Evolutionary conservation across 768 basidiomycete species (phyloP), one percentile per base, ranked within the genome.

Genomic region (Leucosporidium scottii): DNA sequence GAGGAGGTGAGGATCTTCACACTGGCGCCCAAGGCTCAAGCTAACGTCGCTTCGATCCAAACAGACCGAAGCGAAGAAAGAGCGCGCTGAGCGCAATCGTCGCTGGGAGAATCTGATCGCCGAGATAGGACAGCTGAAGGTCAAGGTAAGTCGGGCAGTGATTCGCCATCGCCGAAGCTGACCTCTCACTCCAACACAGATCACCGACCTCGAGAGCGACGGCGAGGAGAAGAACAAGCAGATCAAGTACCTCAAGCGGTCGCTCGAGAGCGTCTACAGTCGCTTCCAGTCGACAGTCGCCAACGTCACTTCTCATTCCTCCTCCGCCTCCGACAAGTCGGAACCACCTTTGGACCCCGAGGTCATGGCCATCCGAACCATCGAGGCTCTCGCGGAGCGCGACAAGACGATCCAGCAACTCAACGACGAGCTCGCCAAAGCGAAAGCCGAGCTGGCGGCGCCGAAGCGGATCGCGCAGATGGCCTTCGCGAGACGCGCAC

Each of bases 231-330:
- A 86, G 74, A 84, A 87, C 69, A 91, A 90, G 75, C 88, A 92
- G 64, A 82, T 87, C 44, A 71, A 82, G 0, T 89, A 87, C 73
- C 82, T 93, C 49, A 90, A 91, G 75, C 86, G 87, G 20, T 88
- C 90, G n/a, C 80, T 96, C 48, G 90, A 92, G 77, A 87, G 89
- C 10, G 87, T 93, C 7, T 90, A 90, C 77, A 86, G 86, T 17
- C 83, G 88, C n/a, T 87, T 93, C 76, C 81, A 83, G 8, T 81
- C 83, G 8, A 78, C 83, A 54, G 83, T 57, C 48, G 36, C 30
- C 4, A 48, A 36, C 28, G 48, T 39, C 10, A 7, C 34, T 34
- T 47, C 8, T 21, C 58, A 10, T 15, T 15, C 65, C 4, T 50
- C 55, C 31, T 28, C 49, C 13, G 81, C 81, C 34, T 34, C 34